Conservation (phyloP, 306 rosid genomes). For the Cucumis cinereus region DNA sequence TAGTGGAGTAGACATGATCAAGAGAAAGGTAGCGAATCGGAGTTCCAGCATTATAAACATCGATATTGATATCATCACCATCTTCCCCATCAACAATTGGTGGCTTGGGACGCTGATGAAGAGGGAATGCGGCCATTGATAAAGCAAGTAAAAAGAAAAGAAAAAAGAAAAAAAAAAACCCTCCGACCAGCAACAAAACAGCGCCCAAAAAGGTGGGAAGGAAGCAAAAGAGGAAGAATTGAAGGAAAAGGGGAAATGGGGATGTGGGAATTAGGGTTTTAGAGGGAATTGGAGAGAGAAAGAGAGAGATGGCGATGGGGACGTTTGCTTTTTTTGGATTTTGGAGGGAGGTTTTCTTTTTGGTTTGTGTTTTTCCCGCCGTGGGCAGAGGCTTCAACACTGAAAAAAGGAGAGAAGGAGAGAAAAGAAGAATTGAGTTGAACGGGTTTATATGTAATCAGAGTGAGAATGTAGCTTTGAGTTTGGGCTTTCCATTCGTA, state of each 20-base stretch:
- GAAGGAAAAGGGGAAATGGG: background rate
- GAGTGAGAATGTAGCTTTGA: background rate
- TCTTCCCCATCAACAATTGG: background rate
- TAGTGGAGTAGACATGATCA: constrained; percentile 84
- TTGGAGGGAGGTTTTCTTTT: constrained; percentile 10
- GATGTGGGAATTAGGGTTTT: constrained; percentile 8
- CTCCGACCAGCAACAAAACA: constrained; percentile 14
- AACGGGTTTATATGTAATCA: background rate
- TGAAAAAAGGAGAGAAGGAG: background rate
- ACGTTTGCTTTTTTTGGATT: background rate
- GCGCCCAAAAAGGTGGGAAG: background rate
- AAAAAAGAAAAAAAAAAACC: constrained; percentile 1
- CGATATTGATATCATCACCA: constrained; percentile 49
- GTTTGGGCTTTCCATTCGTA: background rate
- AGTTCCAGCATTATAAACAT: constrained; percentile 40
- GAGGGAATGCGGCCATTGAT: constrained; percentile 48
- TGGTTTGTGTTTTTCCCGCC: background rate
- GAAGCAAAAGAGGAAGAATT: background rate
- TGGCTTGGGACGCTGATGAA: constrained; percentile 8
- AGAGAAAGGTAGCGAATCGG: constrained; percentile 75
- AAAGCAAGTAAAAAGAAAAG: constrained; percentile 5
- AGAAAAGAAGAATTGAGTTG: background rate
- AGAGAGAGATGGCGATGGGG: background rate
- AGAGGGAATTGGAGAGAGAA: constrained; percentile 1
- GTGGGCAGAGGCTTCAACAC: background rate